Evolutionary conservation across 75 land plant species (phyloP), one percentile per base, ranked within the genome.

Genomic region (Selaginella tamariscina): DNA sequence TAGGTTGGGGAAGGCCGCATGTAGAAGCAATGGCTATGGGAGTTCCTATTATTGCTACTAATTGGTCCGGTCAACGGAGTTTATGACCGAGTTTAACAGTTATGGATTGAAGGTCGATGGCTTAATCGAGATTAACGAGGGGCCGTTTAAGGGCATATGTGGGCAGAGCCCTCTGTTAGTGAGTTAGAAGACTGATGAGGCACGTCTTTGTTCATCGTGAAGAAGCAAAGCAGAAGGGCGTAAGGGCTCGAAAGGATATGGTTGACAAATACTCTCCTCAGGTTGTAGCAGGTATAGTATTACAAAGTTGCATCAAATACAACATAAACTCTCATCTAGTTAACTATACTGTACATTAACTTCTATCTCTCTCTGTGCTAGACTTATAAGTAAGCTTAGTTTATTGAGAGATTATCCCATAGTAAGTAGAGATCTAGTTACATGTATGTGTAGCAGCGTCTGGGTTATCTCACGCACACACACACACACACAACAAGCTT

Each of bases 41-140:
- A 22, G 59, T 89, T 69, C 94, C 94, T 0, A 89, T 89, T 55
- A 86, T 89, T 56, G 83, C 83, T 0, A 89, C 94, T 0, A 89
- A 89, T 64, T 89, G 94, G 94, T 89, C 94, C 0, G 94, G 94
- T 83, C 80, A 33, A 84, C 87, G n/a, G 94, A 89, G 77, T 89
- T 78, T 68, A 75, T 89, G 82, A 82, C 81, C 2, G 78, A 76
- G 29, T 67, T 66, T 18, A 89, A 89, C 68, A 74, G 85, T 33
- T 89, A 84, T 65, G 88, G 86, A 0, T 68, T 89, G 73, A 65
- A 64, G 5, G 75, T 86, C 24, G 82, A 80, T 21, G 59, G 75
- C n/a, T 72, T 86, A 83, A 72, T 73, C 27, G 83, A 86, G 33
- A 81, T 89, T 8, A 39, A n/a, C 30, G 87, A 89, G 56, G 94